Evolutionary conservation across 257 asterid species (phyloP).

Genomic region (Verbascum thapsus): DNA sequence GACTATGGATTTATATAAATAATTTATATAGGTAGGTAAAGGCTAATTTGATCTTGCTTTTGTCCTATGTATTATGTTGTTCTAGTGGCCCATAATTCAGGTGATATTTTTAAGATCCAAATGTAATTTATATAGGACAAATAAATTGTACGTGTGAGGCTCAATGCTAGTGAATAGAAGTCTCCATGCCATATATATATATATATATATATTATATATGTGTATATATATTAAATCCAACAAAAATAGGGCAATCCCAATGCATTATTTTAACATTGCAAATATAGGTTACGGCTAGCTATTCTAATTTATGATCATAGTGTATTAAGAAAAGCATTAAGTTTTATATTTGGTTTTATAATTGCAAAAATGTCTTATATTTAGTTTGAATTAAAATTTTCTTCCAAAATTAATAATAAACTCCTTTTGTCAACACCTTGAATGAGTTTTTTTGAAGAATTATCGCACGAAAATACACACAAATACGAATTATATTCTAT

Average conservation of each 20-base stretch:
- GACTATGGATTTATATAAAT: slow-evolving; percentile 6
- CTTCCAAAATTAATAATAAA: too few relatives aligned
- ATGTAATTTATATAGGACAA: slow-evolving; percentile 29
- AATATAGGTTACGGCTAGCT: neutral
- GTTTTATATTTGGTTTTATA: too few relatives aligned
- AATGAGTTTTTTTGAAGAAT: too few relatives aligned
- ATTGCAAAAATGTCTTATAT: too few relatives aligned
- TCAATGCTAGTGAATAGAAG: slow-evolving; percentile 63
- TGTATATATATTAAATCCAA: slow-evolving; percentile 32
- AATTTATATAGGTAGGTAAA: neutral
- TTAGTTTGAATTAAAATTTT: too few relatives aligned
- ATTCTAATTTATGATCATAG: neutral
- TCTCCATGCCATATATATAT: slow-evolving; percentile 53
- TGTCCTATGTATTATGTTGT: slow-evolving; percentile 2
- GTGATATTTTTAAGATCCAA: slow-evolving; percentile 35
- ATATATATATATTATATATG: too few relatives aligned
- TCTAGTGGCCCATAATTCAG: slow-evolving; percentile 16
- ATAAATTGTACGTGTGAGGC: slow-evolving; percentile 29
- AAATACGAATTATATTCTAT: too few relatives aligned
- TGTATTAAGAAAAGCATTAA: too few relatives aligned
- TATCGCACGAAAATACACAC: too few relatives aligned
- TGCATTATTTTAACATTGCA: neutral
- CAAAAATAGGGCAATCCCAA: slow-evolving; percentile 34
- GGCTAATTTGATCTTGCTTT: slow-evolving; percentile 14
- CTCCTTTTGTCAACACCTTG: too few relatives aligned